Percentiles rank a stretch among this genome's conserved stretches.
These are phyloP conservation scores for Salix brachista DNA, from an alignment of 345 rosid genomes.

Conservation along the genomic window DNA sequence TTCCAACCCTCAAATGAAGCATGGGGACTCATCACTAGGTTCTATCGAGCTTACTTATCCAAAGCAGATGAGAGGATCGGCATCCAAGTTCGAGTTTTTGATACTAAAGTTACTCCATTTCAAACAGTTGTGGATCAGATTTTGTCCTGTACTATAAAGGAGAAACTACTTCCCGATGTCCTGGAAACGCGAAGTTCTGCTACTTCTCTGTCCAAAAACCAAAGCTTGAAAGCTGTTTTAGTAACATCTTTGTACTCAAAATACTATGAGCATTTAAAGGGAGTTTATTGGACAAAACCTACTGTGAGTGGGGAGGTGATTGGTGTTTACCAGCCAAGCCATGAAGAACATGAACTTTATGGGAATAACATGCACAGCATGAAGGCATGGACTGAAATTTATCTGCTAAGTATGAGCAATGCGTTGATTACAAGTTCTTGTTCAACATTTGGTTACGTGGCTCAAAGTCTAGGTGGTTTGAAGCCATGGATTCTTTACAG, in stretches of 20 bases:
- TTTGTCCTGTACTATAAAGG: slow-evolving; percentile 2
- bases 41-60: slow-evolving; percentile 11
- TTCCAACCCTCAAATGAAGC: slow-evolving; percentile 18
- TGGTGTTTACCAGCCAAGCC: slow-evolving; percentile 21
- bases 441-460: slow-evolving; percentile 30
- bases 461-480: slow-evolving; percentile 20
- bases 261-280: slow-evolving; percentile 11
- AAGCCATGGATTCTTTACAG: slow-evolving; percentile 20
- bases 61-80: slow-evolving; percentile 18
- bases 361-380: slow-evolving; percentile 18
- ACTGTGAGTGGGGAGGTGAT: slow-evolving; percentile 18
- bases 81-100: slow-evolving; percentile 16
- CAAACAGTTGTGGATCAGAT: slow-evolving; percentile 10
- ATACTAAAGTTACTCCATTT: neutral
- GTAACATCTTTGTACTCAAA: slow-evolving; percentile 11
- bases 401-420: slow-evolving; percentile 15
- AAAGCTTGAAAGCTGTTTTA: slow-evolving; percentile 7
- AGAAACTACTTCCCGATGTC: slow-evolving; percentile 7
- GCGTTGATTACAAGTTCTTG: slow-evolving; percentile 17
- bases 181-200: neutral
- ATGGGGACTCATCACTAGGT: slow-evolving; percentile 23
- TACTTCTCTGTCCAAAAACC: neutral
- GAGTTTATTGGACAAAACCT: slow-evolving; percentile 13
- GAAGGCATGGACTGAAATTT: slow-evolving; percentile 26
- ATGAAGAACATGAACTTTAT: slow-evolving; percentile 17